Percentiles rank a stretch among this genome's conserved stretches.
Conservation (phyloP, 2,329 filamentous ascomycete genomes). For the Tympanopsis confertula region DNA sequence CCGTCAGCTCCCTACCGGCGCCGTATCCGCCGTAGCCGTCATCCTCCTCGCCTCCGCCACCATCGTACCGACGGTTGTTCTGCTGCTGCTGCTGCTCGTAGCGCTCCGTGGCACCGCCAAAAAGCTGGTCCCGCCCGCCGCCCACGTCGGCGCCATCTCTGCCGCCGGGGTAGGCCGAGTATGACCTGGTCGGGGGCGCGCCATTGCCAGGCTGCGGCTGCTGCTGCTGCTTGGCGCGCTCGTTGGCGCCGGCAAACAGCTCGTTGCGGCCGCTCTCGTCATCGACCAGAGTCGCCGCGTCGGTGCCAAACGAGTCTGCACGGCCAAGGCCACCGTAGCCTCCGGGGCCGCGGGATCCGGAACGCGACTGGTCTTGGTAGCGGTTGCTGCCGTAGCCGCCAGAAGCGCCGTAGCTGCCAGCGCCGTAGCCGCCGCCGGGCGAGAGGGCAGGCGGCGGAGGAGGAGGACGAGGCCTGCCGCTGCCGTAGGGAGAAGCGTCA, state of each 20-base stretch:
- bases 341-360: constrained; percentile 31
- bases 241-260: constrained; percentile 31
- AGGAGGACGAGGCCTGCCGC: constrained; percentile 13
- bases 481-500: constrained; percentile 9
- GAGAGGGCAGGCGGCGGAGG: constrained; percentile 10
- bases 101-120: constrained; percentile 22
- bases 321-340: constrained; percentile 51
- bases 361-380: constrained; percentile 25
- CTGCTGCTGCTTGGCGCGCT: constrained; percentile 33
- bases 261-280: not conserved
- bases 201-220: constrained; percentile 12
- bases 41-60: constrained; percentile 4
- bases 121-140: constrained; percentile 32
- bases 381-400: constrained; percentile 39
- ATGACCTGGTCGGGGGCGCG: constrained; percentile 5
- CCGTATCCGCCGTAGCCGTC: constrained; percentile 41
- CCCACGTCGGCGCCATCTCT: constrained; percentile 18
- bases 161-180: constrained; percentile 17
- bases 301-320: constrained; percentile 27
- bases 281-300: constrained; percentile 21
- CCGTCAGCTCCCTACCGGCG: constrained; percentile 67
- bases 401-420: constrained; percentile 37
- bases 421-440: constrained; percentile 34
- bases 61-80: constrained; percentile 3
- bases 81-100: constrained; percentile 10